phyloP scores from a whole-genome alignment of 1,139 yeast genomes.

The Geotrichum fermentans region DNA sequence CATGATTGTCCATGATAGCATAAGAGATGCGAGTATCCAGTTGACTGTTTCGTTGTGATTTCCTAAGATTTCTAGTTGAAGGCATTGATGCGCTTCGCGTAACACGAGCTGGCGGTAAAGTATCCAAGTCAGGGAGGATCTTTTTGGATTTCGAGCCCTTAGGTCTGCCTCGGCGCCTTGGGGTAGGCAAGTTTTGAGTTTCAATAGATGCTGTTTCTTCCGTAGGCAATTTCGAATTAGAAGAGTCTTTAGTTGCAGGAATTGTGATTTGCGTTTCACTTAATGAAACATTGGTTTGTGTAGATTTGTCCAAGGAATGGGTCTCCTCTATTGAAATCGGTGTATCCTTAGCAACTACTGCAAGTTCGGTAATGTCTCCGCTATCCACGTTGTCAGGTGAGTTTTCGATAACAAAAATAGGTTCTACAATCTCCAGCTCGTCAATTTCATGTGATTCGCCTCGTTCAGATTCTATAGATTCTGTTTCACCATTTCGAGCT shows the following conservation, averaged over 20 bases:
- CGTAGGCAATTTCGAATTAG: no score
- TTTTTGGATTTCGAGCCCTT: slow-evolving; percentile 8
- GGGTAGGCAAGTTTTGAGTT: neutral
- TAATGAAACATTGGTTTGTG: no score
- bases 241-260: no score
- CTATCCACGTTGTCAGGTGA: no score
- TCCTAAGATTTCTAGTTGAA: neutral
- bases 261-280: no score
- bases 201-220: neutral
- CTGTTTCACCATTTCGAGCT: neutral
- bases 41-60: no score
- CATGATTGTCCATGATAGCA: no score
- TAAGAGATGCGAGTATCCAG: no score
- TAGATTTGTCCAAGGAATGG: no score
- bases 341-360: neutral
- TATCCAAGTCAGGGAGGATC: neutral
- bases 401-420: neutral
- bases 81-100: slow-evolving; percentile 3
- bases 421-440: neutral
- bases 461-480: neutral
- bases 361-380: neutral
- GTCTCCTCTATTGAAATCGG: neutral
- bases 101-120: neutral
- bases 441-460: neutral
- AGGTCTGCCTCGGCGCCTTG: slow-evolving; percentile 7